Percentiles rank a stretch among this genome's conserved stretches.
phyloP scores from a whole-genome alignment of 805 yeast species.

The Zygosaccharomyces lentus region DNA sequence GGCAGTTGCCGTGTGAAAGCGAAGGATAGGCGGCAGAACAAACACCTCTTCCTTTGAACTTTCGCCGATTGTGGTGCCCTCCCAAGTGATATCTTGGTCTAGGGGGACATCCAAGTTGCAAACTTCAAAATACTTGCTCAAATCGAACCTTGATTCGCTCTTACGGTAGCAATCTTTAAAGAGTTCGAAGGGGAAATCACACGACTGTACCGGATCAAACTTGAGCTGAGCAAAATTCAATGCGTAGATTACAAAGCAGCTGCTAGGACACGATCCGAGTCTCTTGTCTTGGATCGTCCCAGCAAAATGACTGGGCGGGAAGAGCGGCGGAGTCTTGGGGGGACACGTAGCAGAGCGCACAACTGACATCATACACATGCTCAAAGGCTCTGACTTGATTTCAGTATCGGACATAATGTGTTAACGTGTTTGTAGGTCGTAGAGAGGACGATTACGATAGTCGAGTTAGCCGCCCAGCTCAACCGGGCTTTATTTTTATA shows the following conservation, averaged over 20 bases:
- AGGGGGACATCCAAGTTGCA: slow-evolving; percentile 1
- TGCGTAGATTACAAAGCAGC: slow-evolving; percentile 15
- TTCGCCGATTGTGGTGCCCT: slow-evolving; percentile 10
- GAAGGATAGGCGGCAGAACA: slow-evolving; percentile 13
- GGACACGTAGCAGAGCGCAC: background rate
- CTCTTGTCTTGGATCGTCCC: slow-evolving; percentile 9
- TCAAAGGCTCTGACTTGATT: background rate
- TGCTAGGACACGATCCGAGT: slow-evolving; percentile 11
- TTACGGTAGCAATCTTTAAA: slow-evolving; percentile 14
- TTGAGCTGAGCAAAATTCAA: slow-evolving; percentile 8
- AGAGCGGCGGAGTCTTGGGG: background rate
- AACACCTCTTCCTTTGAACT: slow-evolving; percentile 7
- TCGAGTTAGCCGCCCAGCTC: slow-evolving; percentile 3
- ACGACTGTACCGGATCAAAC: background rate
- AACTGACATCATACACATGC: background rate
- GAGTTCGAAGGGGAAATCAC: slow-evolving; percentile 9
- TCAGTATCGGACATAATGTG: background rate
- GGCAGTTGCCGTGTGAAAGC: slow-evolving; percentile 7
- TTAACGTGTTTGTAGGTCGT: background rate
- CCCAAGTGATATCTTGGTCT: slow-evolving; percentile 10
- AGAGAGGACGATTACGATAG: background rate
- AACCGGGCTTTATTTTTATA: background rate
- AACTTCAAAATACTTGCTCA: slow-evolving; percentile 9
- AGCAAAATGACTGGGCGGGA: slow-evolving; percentile 17
- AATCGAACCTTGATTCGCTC: slow-evolving; percentile 4